Evolutionary conservation across 2,329 filamentous ascomycete species (phyloP).

Genomic region (Fonsecaea monophora): DNA sequence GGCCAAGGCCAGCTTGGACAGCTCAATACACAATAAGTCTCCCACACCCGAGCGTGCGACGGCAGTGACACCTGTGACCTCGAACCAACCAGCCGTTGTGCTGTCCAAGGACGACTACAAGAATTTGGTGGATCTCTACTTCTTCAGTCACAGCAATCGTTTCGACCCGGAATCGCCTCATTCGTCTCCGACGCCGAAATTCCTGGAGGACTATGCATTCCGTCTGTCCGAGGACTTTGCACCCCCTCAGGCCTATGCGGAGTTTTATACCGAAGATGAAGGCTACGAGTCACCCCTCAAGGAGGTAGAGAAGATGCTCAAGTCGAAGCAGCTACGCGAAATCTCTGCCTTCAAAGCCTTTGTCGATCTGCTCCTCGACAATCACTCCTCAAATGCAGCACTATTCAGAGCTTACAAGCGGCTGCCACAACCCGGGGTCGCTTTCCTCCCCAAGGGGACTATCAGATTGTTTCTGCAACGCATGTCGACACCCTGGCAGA

Average conservation of each 20-base stretch:
- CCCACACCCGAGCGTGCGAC: slow-evolving; percentile 3
- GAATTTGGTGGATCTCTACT: slow-evolving; percentile 57
- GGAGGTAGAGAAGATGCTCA: slow-evolving; percentile 47
- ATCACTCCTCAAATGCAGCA: slow-evolving; percentile 54
- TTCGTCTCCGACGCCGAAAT: slow-evolving; percentile 37
- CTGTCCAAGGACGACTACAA: slow-evolving; percentile 54
- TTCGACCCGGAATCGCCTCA: slow-evolving; percentile 40
- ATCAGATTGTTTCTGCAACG: slow-evolving; percentile 71
- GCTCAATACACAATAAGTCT: slow-evolving; percentile 18
- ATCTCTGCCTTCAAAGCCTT: slow-evolving; percentile 41
- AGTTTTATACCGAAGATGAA: slow-evolving; percentile 34
- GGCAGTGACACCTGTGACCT: neutral
- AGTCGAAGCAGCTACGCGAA: slow-evolving; percentile 39
- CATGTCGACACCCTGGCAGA: slow-evolving; percentile 67
- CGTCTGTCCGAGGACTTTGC: slow-evolving; percentile 40
- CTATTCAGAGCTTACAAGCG: slow-evolving; percentile 61
- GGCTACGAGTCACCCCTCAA: slow-evolving; percentile 40
- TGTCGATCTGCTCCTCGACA: slow-evolving; percentile 52
- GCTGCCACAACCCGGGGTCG: slow-evolving; percentile 61
- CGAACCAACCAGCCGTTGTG: slow-evolving; percentile 31
- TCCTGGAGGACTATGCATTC: slow-evolving; percentile 39
- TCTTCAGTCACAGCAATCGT: slow-evolving; percentile 44
- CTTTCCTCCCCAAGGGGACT: slow-evolving; percentile 57
- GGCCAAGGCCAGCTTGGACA: slow-evolving; percentile 34
- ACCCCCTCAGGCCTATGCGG: slow-evolving; percentile 30